phyloP scores from a whole-genome alignment of 306 rosid genomes.

The Prunus dulcis region DNA sequence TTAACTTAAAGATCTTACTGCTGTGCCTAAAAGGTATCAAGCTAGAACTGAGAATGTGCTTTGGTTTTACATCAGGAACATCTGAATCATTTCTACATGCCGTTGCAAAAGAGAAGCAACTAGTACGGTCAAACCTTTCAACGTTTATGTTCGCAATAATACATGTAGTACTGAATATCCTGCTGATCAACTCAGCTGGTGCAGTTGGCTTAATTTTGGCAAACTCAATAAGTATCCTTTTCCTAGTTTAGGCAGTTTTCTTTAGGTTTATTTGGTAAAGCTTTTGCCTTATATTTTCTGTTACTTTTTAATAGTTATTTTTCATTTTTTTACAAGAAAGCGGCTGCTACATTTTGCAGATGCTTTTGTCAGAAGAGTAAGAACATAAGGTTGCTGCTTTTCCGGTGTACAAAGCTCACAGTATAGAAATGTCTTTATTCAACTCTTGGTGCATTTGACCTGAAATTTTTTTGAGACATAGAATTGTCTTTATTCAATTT shows the following conservation, averaged over 20 bases:
- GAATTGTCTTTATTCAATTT: no score
- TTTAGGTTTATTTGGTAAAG: not conserved
- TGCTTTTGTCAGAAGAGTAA: not conserved
- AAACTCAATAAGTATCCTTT: constrained; percentile 92
- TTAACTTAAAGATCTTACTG: not conserved
- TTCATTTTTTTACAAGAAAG: not conserved
- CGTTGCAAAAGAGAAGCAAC: constrained; percentile 81
- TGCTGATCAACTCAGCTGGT: constrained; percentile 64
- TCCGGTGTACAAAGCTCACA: not conserved
- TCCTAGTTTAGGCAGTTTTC: not conserved
- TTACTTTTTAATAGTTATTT: not conserved
- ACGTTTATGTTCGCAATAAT: constrained; percentile 72
- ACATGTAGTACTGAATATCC: constrained; percentile 65
- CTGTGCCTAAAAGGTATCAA: not conserved
- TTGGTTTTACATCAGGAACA: constrained; percentile 58
- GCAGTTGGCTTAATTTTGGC: constrained; percentile 91
- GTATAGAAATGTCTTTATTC: not conserved
- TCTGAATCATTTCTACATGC: constrained; percentile 96
- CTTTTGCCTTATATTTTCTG: not conserved
- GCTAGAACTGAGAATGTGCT: constrained; percentile 7
- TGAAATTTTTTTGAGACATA: no score
- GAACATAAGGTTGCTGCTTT: not conserved
- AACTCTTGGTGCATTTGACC: not conserved
- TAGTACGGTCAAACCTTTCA: constrained; percentile 74
- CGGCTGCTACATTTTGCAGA: not conserved